Evolutionary conservation across 1,139 yeast genomes (phyloP).

Genomic region (Suhomyces kunorum): DNA sequence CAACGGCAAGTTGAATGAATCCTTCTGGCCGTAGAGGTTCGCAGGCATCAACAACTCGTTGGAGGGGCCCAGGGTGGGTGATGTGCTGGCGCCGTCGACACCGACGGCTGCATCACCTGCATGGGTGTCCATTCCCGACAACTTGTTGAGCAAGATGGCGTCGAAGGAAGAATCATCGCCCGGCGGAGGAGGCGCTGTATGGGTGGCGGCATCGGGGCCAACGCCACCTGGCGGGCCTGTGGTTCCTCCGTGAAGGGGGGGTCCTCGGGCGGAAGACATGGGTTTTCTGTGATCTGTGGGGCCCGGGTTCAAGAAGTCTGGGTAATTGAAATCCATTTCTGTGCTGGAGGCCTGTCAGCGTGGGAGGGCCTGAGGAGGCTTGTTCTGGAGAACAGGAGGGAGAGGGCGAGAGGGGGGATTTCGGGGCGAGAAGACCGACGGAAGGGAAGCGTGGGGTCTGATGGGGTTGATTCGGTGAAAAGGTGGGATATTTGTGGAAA

Average conservation of each 20-base stretch:
- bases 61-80: slow-evolving; percentile 18
- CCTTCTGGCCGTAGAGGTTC: slow-evolving; percentile 14
- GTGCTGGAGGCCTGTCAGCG: neutral
- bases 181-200: neutral
- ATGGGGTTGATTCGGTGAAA: neutral
- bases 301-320: slow-evolving; percentile 33
- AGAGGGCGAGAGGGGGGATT: neutral
- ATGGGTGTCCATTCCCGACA: slow-evolving; percentile 26
- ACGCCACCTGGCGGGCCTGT: slow-evolving; percentile 4
- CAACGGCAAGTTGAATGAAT: slow-evolving; percentile 51
- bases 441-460: neutral
- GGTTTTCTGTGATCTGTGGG: slow-evolving; percentile 3
- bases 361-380: neutral
- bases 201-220: neutral
- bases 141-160: slow-evolving; percentile 31
- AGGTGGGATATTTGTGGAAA: neutral
- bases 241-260: slow-evolving; percentile 3
- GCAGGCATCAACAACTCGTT: slow-evolving; percentile 15
- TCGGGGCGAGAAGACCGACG: neutral
- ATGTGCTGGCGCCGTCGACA: slow-evolving; percentile 7
- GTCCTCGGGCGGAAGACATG: slow-evolving; percentile 6
- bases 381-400: neutral
- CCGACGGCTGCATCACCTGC: slow-evolving; percentile 6
- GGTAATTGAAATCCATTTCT: slow-evolving; percentile 41
- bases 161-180: slow-evolving; percentile 23